Conservation (phyloP, 371 early-diverging fungal species). For the Mortierella sp. region DNA sequence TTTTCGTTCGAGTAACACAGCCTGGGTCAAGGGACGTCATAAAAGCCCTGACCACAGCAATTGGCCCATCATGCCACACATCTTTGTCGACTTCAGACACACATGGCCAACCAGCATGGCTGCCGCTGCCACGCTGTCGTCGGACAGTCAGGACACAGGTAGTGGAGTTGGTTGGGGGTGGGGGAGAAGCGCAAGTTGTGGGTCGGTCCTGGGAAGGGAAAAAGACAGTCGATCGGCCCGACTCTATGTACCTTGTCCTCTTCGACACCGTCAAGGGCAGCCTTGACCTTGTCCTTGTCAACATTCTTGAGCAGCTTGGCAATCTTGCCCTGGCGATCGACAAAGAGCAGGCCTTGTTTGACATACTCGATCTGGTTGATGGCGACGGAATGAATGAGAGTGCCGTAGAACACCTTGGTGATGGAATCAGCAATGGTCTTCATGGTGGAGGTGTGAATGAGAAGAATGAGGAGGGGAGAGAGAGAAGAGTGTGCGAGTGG, state of each 20-base stretch:
- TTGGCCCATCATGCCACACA: too few species aligned
- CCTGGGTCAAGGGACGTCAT: background rate
- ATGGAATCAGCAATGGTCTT: constrained; percentile 31
- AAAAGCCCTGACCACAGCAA: background rate
- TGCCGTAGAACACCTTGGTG: constrained; percentile 69
- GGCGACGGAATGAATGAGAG: constrained; percentile 75
- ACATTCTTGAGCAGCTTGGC: constrained; percentile 48
- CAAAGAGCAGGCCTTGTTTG: constrained; percentile 64
- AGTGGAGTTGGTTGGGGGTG: too few species aligned
- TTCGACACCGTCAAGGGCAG: constrained; percentile 37
- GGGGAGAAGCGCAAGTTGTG: too few species aligned
- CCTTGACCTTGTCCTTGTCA: constrained; percentile 32
- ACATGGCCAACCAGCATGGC: too few species aligned
- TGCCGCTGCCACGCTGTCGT: too few species aligned
- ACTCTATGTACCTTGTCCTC: constrained; percentile 25
- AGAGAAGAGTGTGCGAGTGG: background rate
- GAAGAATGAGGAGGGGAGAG: background rate
- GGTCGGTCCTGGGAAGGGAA: too few species aligned
- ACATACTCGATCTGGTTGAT: constrained; percentile 67
- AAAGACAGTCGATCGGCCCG: background rate
- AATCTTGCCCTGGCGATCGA: constrained; percentile 66
- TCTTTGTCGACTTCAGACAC: too few species aligned
- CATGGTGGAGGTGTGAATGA: constrained; percentile 8
- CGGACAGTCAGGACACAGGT: too few species aligned
- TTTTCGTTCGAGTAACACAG: constrained; percentile 6